These are phyloP conservation scores for Prillingera fragicola DNA, from an alignment of 1,284 basidiomycete species.

Conservation along the genomic window DNA sequence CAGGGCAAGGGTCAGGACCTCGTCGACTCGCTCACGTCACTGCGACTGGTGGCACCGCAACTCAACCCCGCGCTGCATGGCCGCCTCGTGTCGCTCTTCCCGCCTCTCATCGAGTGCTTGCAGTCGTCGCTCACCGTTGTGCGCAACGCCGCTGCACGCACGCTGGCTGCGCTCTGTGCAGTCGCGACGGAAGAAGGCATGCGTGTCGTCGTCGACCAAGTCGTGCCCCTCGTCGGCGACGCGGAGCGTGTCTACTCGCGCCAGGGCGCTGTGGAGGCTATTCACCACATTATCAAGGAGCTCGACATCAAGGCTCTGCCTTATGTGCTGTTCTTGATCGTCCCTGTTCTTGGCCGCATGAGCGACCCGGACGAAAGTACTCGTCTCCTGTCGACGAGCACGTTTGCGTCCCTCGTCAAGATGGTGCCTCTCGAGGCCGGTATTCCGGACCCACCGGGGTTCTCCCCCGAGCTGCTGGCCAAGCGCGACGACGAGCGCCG, in stretches of 20 bases:
- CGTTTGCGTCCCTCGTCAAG: constrained; percentile 96
- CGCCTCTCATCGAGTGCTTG: constrained; percentile 67
- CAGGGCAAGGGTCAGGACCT: constrained; percentile 76
- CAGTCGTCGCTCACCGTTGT: constrained; percentile 83
- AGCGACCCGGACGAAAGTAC: constrained; percentile 89
- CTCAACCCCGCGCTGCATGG: constrained; percentile 67
- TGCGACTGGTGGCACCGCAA: constrained; percentile 73
- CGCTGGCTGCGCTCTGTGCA: constrained; percentile 80
- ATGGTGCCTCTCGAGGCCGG: constrained; percentile 99
- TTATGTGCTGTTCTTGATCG: constrained; percentile 95
- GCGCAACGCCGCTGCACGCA: constrained; percentile 77
- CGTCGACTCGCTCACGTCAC: constrained; percentile 85
- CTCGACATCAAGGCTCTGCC: constrained; percentile 93
- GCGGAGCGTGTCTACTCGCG: constrained; percentile 69
- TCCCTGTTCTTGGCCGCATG: constrained; percentile 95
- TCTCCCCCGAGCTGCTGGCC: constrained; percentile 82
- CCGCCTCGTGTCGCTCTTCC: constrained; percentile 67
- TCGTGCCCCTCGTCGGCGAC: constrained; percentile 83
- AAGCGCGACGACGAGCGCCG: constrained; percentile 82
- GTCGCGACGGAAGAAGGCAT: constrained; percentile 80
- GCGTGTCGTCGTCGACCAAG: constrained; percentile 75
- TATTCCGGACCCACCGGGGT: constrained; percentile 87
- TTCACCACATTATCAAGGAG: constrained; percentile 88
- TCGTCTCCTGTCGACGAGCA: constrained; percentile 87
- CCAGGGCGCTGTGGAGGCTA: constrained; percentile 83